A percentile compares a stretch with the other conserved stretches of the same genome.
Conservation (phyloP, 2,329 filamentous ascomycete genomes). For the Phyllachora maydis region DNA sequence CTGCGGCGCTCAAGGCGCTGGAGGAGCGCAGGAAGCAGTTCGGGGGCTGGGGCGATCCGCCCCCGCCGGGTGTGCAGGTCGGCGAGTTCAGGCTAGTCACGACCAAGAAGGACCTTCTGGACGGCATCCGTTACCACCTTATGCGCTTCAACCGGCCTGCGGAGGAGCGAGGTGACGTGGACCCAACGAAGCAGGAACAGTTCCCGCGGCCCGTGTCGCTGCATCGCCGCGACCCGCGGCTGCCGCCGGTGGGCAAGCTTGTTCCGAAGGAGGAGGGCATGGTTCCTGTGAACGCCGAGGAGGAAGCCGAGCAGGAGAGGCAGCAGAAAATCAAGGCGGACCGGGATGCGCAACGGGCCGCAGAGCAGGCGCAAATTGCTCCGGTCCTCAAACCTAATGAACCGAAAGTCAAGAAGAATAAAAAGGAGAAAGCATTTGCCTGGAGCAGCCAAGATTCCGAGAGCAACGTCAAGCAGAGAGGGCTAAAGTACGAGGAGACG, state of each 20-base stretch:
- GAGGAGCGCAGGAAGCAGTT: constrained; percentile 16
- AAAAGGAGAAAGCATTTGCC: constrained; percentile 60
- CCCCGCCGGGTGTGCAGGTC: constrained; percentile 21
- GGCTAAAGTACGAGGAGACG: constrained; percentile 79
- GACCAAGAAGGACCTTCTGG: constrained; percentile 60
- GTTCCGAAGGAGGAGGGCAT: constrained; percentile 39
- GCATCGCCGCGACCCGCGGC: constrained; percentile 71
- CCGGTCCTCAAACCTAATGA: constrained; percentile 45
- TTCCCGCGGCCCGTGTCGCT: constrained; percentile 79
- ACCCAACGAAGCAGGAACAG: constrained; percentile 49
- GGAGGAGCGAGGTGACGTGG: constrained; percentile 34
- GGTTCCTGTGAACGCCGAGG: constrained; percentile 15
- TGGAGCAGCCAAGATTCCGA: constrained; percentile 62
- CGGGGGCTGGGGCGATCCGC: constrained; percentile 35
- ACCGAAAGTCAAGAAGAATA: constrained; percentile 39
- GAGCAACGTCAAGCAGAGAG: constrained; percentile 55
- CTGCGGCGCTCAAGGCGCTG: constrained; percentile 9
- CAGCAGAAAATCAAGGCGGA: constrained; percentile 55
- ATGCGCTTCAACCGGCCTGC: constrained; percentile 47
- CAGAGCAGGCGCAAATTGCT: constrained; percentile 83
- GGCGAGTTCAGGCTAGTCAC: constrained; percentile 50
- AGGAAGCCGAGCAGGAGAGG: constrained; percentile 39
- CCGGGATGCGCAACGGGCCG: constrained; percentile 65
- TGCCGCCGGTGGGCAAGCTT: constrained; percentile 30
- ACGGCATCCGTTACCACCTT: constrained; percentile 69